These are phyloP conservation scores for Plantago coronopus DNA, from an alignment of 305 asterid species.

Conservation along the genomic window DNA sequence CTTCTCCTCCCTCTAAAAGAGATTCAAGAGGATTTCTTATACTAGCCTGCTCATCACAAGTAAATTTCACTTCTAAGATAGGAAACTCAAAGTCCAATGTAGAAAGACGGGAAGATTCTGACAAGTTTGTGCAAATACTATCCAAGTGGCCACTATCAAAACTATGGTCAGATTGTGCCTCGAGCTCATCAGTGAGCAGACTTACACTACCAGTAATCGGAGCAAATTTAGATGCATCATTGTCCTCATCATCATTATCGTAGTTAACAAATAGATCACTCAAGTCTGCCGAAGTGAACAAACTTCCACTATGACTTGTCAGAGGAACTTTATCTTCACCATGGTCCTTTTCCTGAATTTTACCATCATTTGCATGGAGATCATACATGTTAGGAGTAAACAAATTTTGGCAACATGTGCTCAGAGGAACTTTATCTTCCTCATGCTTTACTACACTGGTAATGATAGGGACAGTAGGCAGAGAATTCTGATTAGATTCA, in stretches of 20 bases:
- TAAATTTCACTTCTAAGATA: conserved; percentile 63
- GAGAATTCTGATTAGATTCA: conserved; percentile 16
- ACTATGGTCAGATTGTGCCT: conserved; percentile 16
- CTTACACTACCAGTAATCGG: too few relatives aligned
- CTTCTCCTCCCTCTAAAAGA: conserved; percentile 46
- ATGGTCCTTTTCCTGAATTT: background rate
- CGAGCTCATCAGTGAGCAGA: background rate
- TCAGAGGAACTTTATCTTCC: conserved; percentile 23
- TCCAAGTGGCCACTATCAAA: conserved; percentile 18
- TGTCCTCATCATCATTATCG: too few relatives aligned
- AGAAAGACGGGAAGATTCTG: conserved; percentile 30
- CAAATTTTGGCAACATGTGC: conserved; percentile 18
- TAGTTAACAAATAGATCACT: too few relatives aligned
- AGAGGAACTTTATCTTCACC: too few relatives aligned
- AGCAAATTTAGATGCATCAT: too few relatives aligned
- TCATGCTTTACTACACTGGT: conserved; percentile 12
- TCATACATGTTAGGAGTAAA: conserved; percentile 21
- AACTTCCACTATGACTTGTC: too few relatives aligned
- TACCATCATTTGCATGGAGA: conserved; percentile 18
- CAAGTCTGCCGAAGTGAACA: too few relatives aligned
- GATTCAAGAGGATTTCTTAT: conserved; percentile 49
- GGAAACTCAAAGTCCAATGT: conserved; percentile 51
- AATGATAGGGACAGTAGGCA: conserved; percentile 19
- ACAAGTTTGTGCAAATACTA: conserved; percentile 20
- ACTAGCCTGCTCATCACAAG: conserved; percentile 25